Base-by-base conservation (phyloP, 2,329 filamentous ascomycete genomes). In the Orbilia ellipsospora region DNA sequence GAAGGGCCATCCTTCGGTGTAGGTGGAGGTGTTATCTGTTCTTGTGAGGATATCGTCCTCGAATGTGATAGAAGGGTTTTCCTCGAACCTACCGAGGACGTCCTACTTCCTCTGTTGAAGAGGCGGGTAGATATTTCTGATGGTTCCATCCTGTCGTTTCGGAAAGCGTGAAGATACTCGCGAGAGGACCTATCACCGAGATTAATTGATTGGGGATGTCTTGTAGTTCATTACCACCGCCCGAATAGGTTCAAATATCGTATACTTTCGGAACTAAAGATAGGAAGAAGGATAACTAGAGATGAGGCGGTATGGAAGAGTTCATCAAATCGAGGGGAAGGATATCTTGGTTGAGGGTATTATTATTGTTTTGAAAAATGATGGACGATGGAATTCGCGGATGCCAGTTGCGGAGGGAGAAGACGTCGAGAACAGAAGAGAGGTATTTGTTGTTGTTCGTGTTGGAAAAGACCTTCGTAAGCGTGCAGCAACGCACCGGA, bases 1-100 rank as follows among this genome's bases (percentile, higher is more conserved):
- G 70, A 65, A 23, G 70, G 57, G 13, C 72, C 72, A 75, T 75
- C 72, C 55, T 69, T 68, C 13, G 73, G 73, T 63, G 73, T 77
- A 12, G 65, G 73, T 42, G 73, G 73, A 18, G 73, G 73, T 4
- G 73, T 77, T 36, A 77, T 77, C 28, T 77, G 73, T 16, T 77
- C 67, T 6, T 77, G 73, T 10, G 64, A 70, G 15, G 60, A 67
- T 56, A 77, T 77, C 16, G 65, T 77, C 55, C 73, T 64, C 26
- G 73, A 77, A 42, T 77, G 73, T 4, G 73, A 72, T 2, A 67
- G 42, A 18, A 77, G 48, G 42, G 73, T 77, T 48, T 72, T 77
- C 56, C 57, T 72, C 60, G 73, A 77, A 52, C 66, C 73, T 23
- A 70, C 73, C 51, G 73, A 77, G 36, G 73, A 77, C 1, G 66